phyloP scores from a whole-genome alignment of 148 eudicot species.

The Silene uniflora region DNA sequence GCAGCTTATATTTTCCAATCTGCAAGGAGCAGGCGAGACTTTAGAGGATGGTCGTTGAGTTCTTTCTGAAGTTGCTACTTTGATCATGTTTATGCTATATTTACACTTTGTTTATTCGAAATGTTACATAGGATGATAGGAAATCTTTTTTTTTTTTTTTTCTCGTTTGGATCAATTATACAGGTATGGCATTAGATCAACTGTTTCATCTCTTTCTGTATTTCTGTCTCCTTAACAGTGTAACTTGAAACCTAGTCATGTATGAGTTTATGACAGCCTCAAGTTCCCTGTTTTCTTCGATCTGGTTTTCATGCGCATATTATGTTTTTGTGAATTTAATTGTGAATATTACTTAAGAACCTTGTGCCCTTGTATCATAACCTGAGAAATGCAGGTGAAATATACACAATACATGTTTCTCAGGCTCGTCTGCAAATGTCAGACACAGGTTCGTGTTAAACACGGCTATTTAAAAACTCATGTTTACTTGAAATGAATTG shows the following conservation, averaged over 20 bases:
- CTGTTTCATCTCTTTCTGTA: neutral
- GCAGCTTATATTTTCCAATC: neutral
- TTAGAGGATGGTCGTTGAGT: neutral
- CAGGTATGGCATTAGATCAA: no score
- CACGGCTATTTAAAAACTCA: no score
- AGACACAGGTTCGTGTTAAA: neutral
- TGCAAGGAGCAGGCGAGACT: neutral
- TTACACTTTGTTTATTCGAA: neutral
- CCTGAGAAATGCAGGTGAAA: neutral
- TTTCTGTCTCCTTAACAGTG: neutral
- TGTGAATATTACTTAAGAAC: neutral
- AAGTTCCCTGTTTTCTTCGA: neutral
- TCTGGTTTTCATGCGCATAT: neutral
- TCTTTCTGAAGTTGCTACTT: neutral
- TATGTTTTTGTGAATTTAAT: neutral
- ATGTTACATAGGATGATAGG: no score
- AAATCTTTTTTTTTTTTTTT: no score
- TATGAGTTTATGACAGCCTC: no score
- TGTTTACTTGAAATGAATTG: neutral
- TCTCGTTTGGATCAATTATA: no score
- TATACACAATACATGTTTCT: neutral
- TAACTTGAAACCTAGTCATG: neutral
- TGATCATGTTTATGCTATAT: neutral
- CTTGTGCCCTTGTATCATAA: neutral
- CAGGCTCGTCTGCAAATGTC: no score